phyloP scores from a whole-genome alignment of 768 basidiomycete genomes.

The Goffeauzyma gilvescens region DNA sequence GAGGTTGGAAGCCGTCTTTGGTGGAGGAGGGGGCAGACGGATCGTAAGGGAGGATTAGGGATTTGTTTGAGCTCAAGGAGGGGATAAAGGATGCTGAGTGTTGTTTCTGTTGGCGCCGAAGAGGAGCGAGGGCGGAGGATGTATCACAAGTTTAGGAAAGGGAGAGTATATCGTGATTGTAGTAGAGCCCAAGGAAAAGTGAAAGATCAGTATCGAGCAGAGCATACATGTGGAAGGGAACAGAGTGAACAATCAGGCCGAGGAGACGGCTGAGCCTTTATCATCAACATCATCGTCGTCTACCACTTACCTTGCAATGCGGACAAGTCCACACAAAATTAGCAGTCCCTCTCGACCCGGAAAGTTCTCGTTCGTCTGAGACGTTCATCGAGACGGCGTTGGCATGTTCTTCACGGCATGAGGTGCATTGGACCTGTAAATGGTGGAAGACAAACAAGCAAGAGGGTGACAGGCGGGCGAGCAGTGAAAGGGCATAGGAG shows the following conservation, averaged over 20 bases:
- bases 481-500: too few relatives aligned
- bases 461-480: too few relatives aligned
- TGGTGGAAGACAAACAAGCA: background rate
- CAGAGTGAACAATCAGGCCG: too few relatives aligned
- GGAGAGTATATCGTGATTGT: too few relatives aligned
- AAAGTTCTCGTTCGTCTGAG: conserved; percentile 28
- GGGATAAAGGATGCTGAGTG: conserved; percentile 28
- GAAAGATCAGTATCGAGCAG: too few relatives aligned
- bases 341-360: conserved; percentile 28
- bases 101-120: conserved; percentile 20
- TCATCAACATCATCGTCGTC: too few relatives aligned
- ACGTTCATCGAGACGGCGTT: conserved; percentile 26
- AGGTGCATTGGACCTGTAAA: conserved; percentile 16
- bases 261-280: too few relatives aligned
- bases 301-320: conserved; percentile 25
- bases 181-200: too few relatives aligned
- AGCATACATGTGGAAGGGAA: too few relatives aligned
- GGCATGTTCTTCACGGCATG: conserved; percentile 25
- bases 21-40: conserved; percentile 13
- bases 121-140: background rate
- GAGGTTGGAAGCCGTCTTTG: conserved; percentile 11
- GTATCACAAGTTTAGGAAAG: too few relatives aligned
- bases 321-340: conserved; percentile 29
- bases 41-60: conserved; percentile 16
- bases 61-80: conserved; percentile 13